Conservation (phyloP, 1,284 basidiomycete genomes). For the Rhodotorula sp. region DNA sequence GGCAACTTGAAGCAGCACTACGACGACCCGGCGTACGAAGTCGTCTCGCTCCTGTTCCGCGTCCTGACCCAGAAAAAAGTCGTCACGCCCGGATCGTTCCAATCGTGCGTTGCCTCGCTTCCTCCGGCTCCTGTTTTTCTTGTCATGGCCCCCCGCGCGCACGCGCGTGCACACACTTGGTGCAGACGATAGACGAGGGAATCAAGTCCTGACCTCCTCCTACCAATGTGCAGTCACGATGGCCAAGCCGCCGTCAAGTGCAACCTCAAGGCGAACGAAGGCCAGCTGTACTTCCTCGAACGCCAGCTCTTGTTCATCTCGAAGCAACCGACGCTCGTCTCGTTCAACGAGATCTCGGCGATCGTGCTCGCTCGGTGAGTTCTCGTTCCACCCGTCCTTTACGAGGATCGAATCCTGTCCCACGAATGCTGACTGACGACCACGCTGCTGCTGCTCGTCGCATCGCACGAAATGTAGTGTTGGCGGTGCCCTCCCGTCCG, state of each 20-base stretch:
- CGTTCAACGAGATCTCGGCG: conserved; percentile 86
- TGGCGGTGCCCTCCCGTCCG: conserved; percentile 81
- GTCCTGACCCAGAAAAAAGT: conserved; percentile 89
- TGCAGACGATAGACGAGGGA: no score
- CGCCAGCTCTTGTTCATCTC: conserved; percentile 98
- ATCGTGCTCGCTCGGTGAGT: conserved; percentile 80
- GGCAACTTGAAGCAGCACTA: conserved; percentile 87
- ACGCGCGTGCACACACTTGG: no score
- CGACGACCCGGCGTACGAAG: conserved; percentile 90
- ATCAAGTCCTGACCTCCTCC: no score
- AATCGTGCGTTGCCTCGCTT: conserved; percentile 59
- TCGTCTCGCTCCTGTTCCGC: conserved; percentile 92
- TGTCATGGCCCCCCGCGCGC: no score
- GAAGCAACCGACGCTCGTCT: conserved; percentile 89
- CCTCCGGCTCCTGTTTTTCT: neutral
- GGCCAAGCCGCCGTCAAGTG: conserved; percentile 71
- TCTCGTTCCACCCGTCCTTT: neutral
- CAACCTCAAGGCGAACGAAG: conserved; percentile 95
- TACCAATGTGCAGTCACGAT: conserved; percentile 48
- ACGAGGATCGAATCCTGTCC: neutral
- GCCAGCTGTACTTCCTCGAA: conserved; percentile 96
- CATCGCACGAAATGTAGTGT: conserved; percentile 54
- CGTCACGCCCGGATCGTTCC: conserved; percentile 74
- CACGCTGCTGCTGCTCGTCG: neutral
- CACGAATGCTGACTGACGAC: neutral